Evolutionary conservation across 2,329 filamentous ascomycete species (phyloP).

Genomic region (Periconia macrospinosa): DNA sequence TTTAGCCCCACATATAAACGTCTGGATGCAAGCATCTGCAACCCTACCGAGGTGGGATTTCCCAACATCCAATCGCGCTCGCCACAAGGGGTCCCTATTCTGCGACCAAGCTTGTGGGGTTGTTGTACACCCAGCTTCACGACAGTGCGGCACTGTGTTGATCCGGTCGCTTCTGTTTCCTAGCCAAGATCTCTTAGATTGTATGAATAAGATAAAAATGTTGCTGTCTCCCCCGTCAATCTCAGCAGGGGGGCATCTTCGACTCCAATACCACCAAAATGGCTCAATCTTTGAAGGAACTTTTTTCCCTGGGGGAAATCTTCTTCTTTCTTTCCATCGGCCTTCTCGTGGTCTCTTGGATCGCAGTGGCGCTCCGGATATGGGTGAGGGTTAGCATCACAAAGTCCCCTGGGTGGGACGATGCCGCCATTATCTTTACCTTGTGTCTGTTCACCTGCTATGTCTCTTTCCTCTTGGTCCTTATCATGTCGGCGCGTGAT

Average conservation of each 20-base stretch:
- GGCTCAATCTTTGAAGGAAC: constrained; percentile 12
- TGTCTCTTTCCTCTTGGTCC: constrained; percentile 27
- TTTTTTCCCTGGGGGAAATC: constrained; percentile 21
- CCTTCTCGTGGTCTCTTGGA: constrained; percentile 30
- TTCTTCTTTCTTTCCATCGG: constrained; percentile 23
- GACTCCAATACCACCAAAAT: constrained; percentile 2
- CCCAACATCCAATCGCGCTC: constrained; percentile 1
- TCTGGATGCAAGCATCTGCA: constrained; percentile 21
- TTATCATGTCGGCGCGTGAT: constrained; percentile 15
- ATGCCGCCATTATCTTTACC: constrained; percentile 33
- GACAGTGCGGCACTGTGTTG: constrained; percentile 7
- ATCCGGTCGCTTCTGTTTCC: constrained; percentile 10
- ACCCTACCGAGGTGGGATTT: constrained; percentile 10
- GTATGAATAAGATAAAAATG: neutral
- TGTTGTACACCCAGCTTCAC: constrained; percentile 10
- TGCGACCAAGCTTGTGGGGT: constrained; percentile 16
- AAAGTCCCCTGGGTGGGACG: constrained; percentile 38
- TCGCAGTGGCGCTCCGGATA: constrained; percentile 32
- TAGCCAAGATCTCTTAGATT: neutral
- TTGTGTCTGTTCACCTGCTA: constrained; percentile 33
- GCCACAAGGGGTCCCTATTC: neutral
- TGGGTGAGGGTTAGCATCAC: constrained; percentile 38
- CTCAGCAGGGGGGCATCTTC: neutral
- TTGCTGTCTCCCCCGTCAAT: neutral
- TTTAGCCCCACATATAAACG: constrained; percentile 20